A percentile compares a stretch with the other conserved stretches of the same genome.
phyloP scores from a whole-genome alignment of 2,329 filamentous ascomycete species.

The Sporothrix luriei region DNA sequence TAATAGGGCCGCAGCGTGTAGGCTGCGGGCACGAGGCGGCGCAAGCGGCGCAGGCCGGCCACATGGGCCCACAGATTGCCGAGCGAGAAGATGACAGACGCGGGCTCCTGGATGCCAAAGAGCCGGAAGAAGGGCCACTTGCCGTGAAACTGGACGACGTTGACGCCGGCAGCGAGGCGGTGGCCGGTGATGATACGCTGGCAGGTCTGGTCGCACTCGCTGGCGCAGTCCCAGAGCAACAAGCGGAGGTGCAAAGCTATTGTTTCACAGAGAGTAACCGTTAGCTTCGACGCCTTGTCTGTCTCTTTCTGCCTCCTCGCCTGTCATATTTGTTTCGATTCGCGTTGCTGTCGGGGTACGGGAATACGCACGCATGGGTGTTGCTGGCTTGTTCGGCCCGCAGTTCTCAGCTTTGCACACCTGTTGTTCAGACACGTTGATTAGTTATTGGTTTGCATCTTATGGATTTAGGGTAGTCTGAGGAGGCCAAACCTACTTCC shows the following conservation, averaged over 20 bases:
- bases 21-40: conserved; percentile 66
- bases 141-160: conserved; percentile 90
- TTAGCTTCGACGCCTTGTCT: neutral
- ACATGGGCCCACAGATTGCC: conserved; percentile 88
- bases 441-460: neutral
- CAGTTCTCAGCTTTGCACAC: conserved; percentile 83
- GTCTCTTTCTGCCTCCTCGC: neutral
- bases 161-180: conserved; percentile 66
- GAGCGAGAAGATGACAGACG: conserved; percentile 88
- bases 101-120: conserved; percentile 91
- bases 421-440: conserved; percentile 48
- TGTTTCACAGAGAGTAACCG: neutral
- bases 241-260: conserved; percentile 81
- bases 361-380: conserved; percentile 67
- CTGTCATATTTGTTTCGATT: neutral
- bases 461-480: neutral
- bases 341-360: neutral
- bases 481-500: conserved; percentile 58
- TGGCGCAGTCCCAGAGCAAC: conserved; percentile 86
- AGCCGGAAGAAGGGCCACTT: conserved; percentile 97
- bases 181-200: conserved; percentile 84
- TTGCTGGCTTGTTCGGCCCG: conserved; percentile 58
- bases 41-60: conserved; percentile 71
- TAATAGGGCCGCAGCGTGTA: conserved; percentile 84
- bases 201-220: conserved; percentile 97